phyloP scores from a whole-genome alignment of 1,139 yeast genomes.

The Hansenula anomala region DNA sequence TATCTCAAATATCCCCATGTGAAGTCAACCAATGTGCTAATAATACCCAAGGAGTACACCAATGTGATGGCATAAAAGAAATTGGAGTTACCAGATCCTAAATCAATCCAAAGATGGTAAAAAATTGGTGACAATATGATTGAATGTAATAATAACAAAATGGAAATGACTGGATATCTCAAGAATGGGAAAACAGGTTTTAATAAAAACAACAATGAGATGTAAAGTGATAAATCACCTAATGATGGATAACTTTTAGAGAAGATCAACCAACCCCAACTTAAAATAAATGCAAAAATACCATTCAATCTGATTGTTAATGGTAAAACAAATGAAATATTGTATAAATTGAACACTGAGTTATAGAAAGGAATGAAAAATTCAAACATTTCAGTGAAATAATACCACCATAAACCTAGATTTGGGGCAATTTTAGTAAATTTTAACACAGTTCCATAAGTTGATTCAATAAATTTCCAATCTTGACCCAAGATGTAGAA shows the following conservation, averaged over 20 bases:
- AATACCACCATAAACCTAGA: slow-evolving; percentile 97
- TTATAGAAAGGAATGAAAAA: slow-evolving; percentile 81
- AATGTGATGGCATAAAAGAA: slow-evolving; percentile 92
- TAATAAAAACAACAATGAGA: slow-evolving; percentile 58
- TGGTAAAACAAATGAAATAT: slow-evolving; percentile 68
- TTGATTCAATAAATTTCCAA: slow-evolving; percentile 52
- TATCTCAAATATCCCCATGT: slow-evolving; percentile 74
- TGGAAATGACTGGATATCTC: slow-evolving; percentile 38
- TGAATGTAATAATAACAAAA: slow-evolving; percentile 42
- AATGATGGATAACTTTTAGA: slow-evolving; percentile 85
- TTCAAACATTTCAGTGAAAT: slow-evolving; percentile 92
- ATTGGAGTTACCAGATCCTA: slow-evolving; percentile 94
- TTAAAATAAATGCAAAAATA: slow-evolving; percentile 59
- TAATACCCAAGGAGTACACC: slow-evolving; percentile 71
- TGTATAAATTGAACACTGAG: slow-evolving; percentile 76
- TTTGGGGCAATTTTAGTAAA: slow-evolving; percentile 68
- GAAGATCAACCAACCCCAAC: slow-evolving; percentile 63
- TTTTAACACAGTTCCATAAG: slow-evolving; percentile 56
- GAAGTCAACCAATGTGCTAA: slow-evolving; percentile 67
- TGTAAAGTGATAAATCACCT: slow-evolving; percentile 74
- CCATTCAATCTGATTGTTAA: slow-evolving; percentile 73
- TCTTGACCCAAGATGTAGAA: slow-evolving; percentile 35
- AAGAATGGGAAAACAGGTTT: slow-evolving; percentile 37
- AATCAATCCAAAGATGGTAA: slow-evolving; percentile 89
- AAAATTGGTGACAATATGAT: slow-evolving; percentile 76